phyloP scores from a whole-genome alignment of 2,329 filamentous ascomycete genomes.

The Arthrobotrys iridis region DNA sequence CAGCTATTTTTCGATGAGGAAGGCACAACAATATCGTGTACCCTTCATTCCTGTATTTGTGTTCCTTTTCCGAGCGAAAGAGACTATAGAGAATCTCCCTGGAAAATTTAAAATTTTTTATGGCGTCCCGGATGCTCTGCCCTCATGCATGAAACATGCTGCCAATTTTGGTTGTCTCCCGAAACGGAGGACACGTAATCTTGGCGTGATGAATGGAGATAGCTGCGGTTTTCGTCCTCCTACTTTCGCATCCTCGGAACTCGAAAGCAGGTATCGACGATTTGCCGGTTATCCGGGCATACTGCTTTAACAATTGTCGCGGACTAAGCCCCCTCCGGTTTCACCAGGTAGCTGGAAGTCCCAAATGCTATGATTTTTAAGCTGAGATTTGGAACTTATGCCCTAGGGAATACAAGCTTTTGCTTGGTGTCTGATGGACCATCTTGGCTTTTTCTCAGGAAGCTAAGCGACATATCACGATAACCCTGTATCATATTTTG shows the following conservation, averaged over 20 bases:
- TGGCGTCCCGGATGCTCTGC: constrained; percentile 30
- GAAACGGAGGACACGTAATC: constrained; percentile 48
- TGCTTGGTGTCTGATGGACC: constrained; percentile 5
- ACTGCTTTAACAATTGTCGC: constrained; percentile 9
- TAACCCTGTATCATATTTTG: background rate
- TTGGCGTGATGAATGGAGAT: constrained; percentile 19
- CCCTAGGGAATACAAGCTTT: constrained; percentile 31
- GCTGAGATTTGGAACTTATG: background rate
- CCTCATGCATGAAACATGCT: constrained; percentile 25
- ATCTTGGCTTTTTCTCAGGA: constrained; percentile 11
- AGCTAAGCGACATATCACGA: constrained; percentile 32
- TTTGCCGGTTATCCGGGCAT: constrained; percentile 20
- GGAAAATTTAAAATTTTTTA: background rate
- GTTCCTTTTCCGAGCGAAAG: constrained; percentile 9
- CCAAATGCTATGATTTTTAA: background rate
- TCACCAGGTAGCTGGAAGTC: background rate
- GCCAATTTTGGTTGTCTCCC: constrained; percentile 35
- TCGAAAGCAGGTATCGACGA: background rate
- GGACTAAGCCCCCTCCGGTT: constrained; percentile 19
- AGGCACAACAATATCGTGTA: constrained; percentile 22
- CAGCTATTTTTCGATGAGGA: constrained; percentile 8
- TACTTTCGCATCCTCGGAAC: background rate
- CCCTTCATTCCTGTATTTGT: constrained; percentile 16
- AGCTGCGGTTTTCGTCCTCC: constrained; percentile 1
- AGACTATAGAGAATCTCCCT: too few species aligned